A percentile compares a stretch with the other conserved stretches of the same genome.
These are phyloP conservation scores for Malbranchea cinnamomea DNA, from an alignment of 2,329 filamentous ascomycete species.

Conservation along the genomic window DNA sequence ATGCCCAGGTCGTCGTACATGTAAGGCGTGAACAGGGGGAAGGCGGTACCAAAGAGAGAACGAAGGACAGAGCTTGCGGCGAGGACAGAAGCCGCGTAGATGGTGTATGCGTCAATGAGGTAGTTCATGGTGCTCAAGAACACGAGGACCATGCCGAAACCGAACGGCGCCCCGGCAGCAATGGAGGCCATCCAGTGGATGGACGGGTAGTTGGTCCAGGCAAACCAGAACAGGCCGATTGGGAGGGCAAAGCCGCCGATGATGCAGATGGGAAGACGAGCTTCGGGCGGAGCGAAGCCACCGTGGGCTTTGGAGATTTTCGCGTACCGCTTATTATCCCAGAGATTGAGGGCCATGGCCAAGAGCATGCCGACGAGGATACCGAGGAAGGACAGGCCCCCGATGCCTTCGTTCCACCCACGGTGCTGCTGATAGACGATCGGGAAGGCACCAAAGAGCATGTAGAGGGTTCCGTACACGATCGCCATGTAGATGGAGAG, in stretches of 20 bases:
- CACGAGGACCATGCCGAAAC: conserved; percentile 42
- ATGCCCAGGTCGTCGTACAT: conserved; percentile 44
- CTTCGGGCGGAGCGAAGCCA: conserved; percentile 50
- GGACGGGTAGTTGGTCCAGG: conserved; percentile 45
- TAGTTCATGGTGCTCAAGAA: conserved; percentile 54
- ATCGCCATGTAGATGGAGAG: conserved; percentile 52
- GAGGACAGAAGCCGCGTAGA: conserved; percentile 61
- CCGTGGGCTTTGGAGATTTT: conserved; percentile 30
- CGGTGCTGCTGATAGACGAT: conserved; percentile 50
- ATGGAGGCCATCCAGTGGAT: conserved; percentile 43
- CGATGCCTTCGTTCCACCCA: conserved; percentile 44
- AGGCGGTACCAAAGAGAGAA: conserved; percentile 60
- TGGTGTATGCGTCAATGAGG: conserved; percentile 54
- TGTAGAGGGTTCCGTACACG: conserved; percentile 32
- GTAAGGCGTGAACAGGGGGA: conserved; percentile 55
- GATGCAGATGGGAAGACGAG: conserved; percentile 46
- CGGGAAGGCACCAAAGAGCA: conserved; percentile 46
- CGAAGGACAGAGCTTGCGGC: conserved; percentile 69
- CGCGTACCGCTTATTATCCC: conserved; percentile 41
- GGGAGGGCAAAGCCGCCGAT: conserved; percentile 49
- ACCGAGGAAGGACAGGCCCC: conserved; percentile 53
- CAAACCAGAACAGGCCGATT: conserved; percentile 52
- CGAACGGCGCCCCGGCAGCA: conserved; percentile 37
- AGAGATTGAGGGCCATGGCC: conserved; percentile 37
- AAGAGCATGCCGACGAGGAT: conserved; percentile 51